A percentile compares a stretch with the other conserved stretches of the same genome.
phyloP scores from a whole-genome alignment of 495 filamentous ascomycete genomes.

The Neurospora sp. region DNA sequence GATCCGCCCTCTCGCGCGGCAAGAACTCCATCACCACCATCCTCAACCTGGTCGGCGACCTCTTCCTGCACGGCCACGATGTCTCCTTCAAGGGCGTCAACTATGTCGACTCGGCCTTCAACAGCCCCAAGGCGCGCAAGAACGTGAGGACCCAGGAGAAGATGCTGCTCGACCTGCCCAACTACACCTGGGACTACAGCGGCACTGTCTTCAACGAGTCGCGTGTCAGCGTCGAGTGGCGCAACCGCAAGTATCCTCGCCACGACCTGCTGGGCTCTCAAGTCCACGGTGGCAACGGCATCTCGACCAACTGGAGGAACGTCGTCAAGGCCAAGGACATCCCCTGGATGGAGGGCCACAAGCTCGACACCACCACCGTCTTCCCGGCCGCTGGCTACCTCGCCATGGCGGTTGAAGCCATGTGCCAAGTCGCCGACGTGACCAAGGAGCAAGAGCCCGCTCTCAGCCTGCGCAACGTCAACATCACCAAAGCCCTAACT shows the following conservation, averaged over 20 bases:
- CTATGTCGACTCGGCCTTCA: conserved; percentile 10
- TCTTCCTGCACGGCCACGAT: conserved; percentile 22
- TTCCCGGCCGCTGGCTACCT: conserved; percentile 49
- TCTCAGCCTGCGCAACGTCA: conserved; percentile 16
- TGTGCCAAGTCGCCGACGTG: conserved; percentile 14
- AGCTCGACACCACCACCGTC: conserved; percentile 26
- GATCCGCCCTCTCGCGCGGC: conserved; percentile 18
- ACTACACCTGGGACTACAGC: conserved; percentile 32
- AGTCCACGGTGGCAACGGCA: conserved; percentile 23
- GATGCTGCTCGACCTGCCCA: conserved; percentile 20
- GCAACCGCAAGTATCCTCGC: conserved; percentile 21
- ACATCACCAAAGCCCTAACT: conserved; percentile 20
- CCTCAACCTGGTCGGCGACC: conserved; percentile 20
- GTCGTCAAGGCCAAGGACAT: conserved; percentile 28
- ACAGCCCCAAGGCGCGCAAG: conserved; percentile 3
- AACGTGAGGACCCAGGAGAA: conserved; percentile 13
- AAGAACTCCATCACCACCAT: conserved; percentile 13
- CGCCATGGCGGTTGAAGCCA: conserved; percentile 43
- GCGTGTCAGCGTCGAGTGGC: conserved; percentile 31
- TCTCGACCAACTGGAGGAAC: conserved; percentile 37
- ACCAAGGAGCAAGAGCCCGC: background rate
- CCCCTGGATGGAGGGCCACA: conserved; percentile 43
- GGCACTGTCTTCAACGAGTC: conserved; percentile 31
- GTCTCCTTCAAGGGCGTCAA: conserved; percentile 13
- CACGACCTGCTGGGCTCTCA: conserved; percentile 38